phyloP scores from a whole-genome alignment of 306 rosid genomes.

The Lupinus albus region DNA sequence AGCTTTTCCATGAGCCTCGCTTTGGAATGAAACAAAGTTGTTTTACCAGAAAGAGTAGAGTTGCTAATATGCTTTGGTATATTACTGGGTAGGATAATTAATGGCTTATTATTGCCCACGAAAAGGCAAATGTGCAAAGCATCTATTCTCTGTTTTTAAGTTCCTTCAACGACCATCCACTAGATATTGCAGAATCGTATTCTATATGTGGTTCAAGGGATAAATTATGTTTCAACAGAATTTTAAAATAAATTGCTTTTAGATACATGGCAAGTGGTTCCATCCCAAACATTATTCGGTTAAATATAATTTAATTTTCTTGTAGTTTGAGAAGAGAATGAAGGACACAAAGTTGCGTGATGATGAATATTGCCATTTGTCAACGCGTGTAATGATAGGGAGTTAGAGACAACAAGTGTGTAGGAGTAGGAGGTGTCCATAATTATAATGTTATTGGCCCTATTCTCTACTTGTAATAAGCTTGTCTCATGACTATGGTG shows the following conservation, averaged over 20 bases:
- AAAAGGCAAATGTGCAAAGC: constrained; percentile 21
- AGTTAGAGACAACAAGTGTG: constrained; percentile 26
- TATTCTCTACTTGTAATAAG: neutral
- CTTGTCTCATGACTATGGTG: neutral
- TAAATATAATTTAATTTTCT: too few relatives aligned
- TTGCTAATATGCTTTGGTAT: constrained; percentile 13
- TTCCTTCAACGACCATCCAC: constrained; percentile 45
- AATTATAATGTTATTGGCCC: constrained; percentile 37
- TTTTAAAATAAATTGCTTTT: too few relatives aligned
- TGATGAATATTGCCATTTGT: constrained; percentile 12
- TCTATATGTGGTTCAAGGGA: constrained; percentile 32
- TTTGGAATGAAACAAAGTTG: constrained; percentile 41
- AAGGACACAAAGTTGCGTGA: neutral
- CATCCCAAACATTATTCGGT: too few relatives aligned
- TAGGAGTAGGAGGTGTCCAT: constrained; percentile 19
- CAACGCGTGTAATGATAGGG: constrained; percentile 40
- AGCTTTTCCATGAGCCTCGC: constrained; percentile 28
- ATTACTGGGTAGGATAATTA: constrained; percentile 26
- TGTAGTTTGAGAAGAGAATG: too few relatives aligned
- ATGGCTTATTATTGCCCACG: constrained; percentile 23
- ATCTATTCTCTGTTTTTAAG: constrained; percentile 43
- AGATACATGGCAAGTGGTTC: too few relatives aligned
- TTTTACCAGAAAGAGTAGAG: constrained; percentile 38
- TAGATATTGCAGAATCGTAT: constrained; percentile 51
- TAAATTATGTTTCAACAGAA: constrained; percentile 14